Conservation (phyloP, 2,329 filamentous ascomycete genomes). For the Aspergillus cejpii region DNA sequence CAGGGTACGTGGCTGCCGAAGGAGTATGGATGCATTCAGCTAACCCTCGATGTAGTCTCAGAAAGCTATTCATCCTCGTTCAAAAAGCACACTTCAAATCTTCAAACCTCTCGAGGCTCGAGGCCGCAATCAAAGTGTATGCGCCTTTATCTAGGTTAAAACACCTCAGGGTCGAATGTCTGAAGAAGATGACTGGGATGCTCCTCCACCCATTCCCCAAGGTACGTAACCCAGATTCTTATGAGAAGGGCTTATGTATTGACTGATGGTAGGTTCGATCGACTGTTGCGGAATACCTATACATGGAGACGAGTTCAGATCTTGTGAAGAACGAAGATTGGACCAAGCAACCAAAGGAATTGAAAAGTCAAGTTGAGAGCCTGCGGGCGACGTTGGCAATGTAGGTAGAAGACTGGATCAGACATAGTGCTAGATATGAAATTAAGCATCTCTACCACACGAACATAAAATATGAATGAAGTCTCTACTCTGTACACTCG, state of each 20-base stretch:
- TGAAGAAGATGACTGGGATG: constrained; percentile 65
- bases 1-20: constrained; percentile 23
- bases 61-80: constrained; percentile 59
- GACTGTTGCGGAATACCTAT: constrained; percentile 33
- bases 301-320: constrained; percentile 28
- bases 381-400: constrained; percentile 15
- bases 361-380: constrained; percentile 31
- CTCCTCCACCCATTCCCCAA: constrained; percentile 76
- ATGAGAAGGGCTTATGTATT: not conserved
- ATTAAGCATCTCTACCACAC: too few relatives aligned
- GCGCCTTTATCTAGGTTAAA: constrained; percentile 57
- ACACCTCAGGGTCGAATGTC: constrained; percentile 49
- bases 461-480: not conserved
- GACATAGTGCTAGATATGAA: not conserved
- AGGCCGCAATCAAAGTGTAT: constrained; percentile 75
- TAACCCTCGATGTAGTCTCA: constrained; percentile 38
- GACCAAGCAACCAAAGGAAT: constrained; percentile 28
- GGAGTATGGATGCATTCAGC: not conserved
- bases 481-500: too few relatives aligned
- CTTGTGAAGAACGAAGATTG: constrained; percentile 32
- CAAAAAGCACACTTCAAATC: constrained; percentile 80
- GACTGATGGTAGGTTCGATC: constrained; percentile 29
- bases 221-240: constrained; percentile 44
- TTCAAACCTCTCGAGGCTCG: constrained; percentile 71
- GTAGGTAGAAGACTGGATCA: constrained; percentile 4